Evolutionary conservation across 495 filamentous ascomycete species (phyloP).

Genomic region (Hypoxylon lenormandii): DNA sequence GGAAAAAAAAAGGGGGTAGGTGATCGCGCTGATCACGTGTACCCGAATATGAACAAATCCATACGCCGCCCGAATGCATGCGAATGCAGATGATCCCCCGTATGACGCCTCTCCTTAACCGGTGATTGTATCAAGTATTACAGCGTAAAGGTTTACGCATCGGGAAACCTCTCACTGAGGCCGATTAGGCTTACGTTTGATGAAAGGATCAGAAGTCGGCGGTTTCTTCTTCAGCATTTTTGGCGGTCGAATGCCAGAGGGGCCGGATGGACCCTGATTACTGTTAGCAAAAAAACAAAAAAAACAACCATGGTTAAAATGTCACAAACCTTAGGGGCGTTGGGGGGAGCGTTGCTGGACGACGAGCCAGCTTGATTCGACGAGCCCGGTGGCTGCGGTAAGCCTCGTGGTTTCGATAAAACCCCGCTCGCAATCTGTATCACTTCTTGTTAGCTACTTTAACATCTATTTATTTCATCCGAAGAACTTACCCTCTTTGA

Average conservation of each 20-base stretch:
- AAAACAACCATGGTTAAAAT: neutral
- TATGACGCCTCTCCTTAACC: slow-evolving; percentile 2
- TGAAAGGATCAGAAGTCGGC: slow-evolving; percentile 57
- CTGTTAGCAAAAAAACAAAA: slow-evolving; percentile 26
- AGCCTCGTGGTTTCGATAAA: slow-evolving; percentile 8
- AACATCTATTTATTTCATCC: neutral
- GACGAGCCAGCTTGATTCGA: slow-evolving; percentile 36
- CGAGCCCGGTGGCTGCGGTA: slow-evolving; percentile 38
- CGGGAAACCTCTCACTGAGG: slow-evolving; percentile 19
- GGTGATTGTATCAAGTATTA: neutral
- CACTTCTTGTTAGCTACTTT: slow-evolving; percentile 25
- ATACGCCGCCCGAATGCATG: slow-evolving; percentile 23
- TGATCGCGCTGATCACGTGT: neutral
- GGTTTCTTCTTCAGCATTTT: slow-evolving; percentile 50
- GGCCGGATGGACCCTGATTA: slow-evolving; percentile 36
- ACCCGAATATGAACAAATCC: neutral
- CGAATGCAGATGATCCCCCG: slow-evolving; percentile 1
- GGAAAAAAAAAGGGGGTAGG: neutral
- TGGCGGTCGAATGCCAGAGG: slow-evolving; percentile 32
- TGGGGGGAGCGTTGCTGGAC: slow-evolving; percentile 16
- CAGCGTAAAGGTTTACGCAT: neutral
- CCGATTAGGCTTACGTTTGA: slow-evolving; percentile 55
- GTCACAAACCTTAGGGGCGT: slow-evolving; percentile 44
- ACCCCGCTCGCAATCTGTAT: slow-evolving; percentile 35
- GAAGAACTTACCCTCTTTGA: slow-evolving; percentile 52